Evolutionary conservation across 768 basidiomycete species (phyloP), one percentile per base, ranked within the genome.

Genomic region (Lentinula raphanica): DNA sequence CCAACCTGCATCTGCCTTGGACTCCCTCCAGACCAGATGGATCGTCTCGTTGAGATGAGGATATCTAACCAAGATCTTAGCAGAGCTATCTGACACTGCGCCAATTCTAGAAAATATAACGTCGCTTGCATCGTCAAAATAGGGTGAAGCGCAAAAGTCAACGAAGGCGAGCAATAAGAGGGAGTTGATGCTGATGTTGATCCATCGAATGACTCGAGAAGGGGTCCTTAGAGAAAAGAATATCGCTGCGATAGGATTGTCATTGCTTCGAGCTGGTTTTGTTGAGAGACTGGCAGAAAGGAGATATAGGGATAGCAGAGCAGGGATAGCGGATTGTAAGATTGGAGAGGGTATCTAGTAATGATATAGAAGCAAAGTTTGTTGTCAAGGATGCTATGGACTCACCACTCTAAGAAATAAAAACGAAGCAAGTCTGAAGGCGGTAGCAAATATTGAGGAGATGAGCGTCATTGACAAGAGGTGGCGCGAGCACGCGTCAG

Each of bases 71-170:
- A 79, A 71, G 42, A 91, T 74, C 67, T 88, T 90, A 59, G 74
- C 85, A 44, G 74, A 72, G 63, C 84, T 80, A 3, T 84, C 81
- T 62, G 84, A 81, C 57, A 91, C 78, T 2, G 87, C 87, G 15
- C 90, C 90, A 56, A 90, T 73, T 50, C 90, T 80, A 2, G 83
- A 82, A 68, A 87, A 92, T 12, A 74, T 70, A 59, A 89, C 79
- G 64, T 80, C 76, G 8, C 69, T 38, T 15, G 84, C 82, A 46
- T 79, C 64, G 65, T 84, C 81, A 56, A 84, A 66, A 63, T 81
- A 75, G 3, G 90, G 88, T 1, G 80, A 74, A 21, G 74, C 62
- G 48, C 79, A 70, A 60, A 84, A 79, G 66, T 92, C 89, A 27
- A 61, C 17, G 19, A 53, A 38, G 21, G 58, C 54, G 7, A 59